Evolutionary conservation across 2,329 filamentous ascomycete species (phyloP).

Genomic region (Blastomyces emzantsi): DNA sequence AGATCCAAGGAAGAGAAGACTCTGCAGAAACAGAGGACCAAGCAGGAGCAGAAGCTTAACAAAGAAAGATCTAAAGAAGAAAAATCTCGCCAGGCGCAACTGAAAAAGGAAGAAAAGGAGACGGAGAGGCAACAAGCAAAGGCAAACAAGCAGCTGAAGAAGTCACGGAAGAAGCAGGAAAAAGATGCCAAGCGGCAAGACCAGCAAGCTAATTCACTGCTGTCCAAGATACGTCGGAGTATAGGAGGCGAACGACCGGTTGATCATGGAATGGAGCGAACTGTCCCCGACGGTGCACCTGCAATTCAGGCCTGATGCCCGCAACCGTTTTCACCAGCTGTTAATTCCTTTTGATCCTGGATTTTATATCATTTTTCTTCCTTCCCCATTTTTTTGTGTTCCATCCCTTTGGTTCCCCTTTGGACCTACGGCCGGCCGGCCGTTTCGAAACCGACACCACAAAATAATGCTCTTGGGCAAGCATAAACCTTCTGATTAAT

Average conservation of each 20-base stretch:
- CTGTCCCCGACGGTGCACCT: background rate
- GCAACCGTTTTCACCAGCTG: background rate
- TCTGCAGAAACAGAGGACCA: background rate
- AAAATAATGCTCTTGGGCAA: background rate
- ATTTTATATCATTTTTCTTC: background rate
- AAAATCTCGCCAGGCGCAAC: background rate
- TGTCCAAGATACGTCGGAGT: constrained; percentile 1
- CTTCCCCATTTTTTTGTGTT: background rate
- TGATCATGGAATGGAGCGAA: background rate
- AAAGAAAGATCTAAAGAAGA: background rate
- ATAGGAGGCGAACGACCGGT: background rate
- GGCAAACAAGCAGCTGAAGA: background rate
- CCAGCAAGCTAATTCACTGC: background rate
- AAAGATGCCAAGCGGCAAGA: background rate
- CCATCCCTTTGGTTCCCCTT: background rate
- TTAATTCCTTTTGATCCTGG: background rate
- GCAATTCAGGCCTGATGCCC: background rate
- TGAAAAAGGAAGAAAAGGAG: background rate
- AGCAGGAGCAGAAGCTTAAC: background rate
- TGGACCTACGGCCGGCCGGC: background rate
- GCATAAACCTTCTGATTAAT: background rate
- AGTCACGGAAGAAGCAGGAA: background rate
- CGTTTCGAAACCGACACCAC: background rate
- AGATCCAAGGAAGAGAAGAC: constrained; percentile 5
- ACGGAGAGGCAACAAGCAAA: background rate